Percentiles rank a stretch among this genome's conserved stretches.
phyloP scores from a whole-genome alignment of 1,284 basidiomycete species.

The Melampsora americana region DNA sequence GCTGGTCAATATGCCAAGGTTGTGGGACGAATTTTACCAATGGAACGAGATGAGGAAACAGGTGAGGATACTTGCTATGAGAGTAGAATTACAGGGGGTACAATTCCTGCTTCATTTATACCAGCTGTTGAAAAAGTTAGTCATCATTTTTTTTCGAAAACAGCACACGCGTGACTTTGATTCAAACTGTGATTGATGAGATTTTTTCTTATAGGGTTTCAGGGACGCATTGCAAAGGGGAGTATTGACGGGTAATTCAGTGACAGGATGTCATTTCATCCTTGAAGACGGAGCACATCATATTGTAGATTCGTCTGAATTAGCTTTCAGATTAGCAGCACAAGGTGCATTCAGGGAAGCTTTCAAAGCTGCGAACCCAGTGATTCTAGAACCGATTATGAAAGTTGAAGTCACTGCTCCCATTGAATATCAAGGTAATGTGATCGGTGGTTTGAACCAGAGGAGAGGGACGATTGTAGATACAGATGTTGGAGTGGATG shows the following conservation, averaged over 20 bases:
- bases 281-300: conserved; percentile 90
- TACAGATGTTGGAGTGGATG: conserved; percentile 93
- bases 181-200: conserved; percentile 5
- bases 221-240: conserved; percentile 91
- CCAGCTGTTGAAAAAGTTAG: conserved; percentile 88
- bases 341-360: conserved; percentile 91
- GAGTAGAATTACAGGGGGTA: conserved; percentile 85
- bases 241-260: conserved; percentile 78
- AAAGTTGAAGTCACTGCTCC: conserved; percentile 95
- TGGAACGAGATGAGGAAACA: conserved; percentile 57
- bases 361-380: conserved; percentile 71
- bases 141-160: conserved; percentile 17
- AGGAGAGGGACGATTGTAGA: conserved; percentile 92
- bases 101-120: conserved; percentile 85
- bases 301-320: conserved; percentile 92
- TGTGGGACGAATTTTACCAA: conserved; percentile 85
- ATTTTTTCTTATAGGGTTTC: conserved; percentile 68
- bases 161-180: background rate
- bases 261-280: conserved; percentile 81
- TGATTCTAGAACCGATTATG: conserved; percentile 97
- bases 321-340: conserved; percentile 87
- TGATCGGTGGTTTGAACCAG: conserved; percentile 91
- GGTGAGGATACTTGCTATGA: conserved; percentile 66
- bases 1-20: conserved; percentile 95
- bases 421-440: conserved; percentile 90